Base-by-base conservation (phyloP, 2,329 filamentous ascomycete species). In the Fusarium mexicanum region DNA sequence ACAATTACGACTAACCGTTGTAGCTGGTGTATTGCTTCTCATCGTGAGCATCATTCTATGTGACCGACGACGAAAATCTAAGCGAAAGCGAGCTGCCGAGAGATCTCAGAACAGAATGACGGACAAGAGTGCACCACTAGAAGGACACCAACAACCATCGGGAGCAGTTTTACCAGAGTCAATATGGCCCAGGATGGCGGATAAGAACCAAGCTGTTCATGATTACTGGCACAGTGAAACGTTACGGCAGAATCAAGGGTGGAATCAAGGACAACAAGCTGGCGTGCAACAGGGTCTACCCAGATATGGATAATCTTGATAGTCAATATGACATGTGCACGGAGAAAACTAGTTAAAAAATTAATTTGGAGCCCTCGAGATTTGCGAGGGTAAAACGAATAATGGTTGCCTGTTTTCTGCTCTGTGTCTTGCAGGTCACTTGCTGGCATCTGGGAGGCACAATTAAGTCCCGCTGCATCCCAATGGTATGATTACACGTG, bases 151-250 rank as follows among this genome's bases (percentile, higher is more conserved):
- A 35, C 35, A 22, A 17, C 71, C 67, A 2, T 50, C 44, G 1
- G 51, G 53, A 13, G 60, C 55, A 17, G 26, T 31, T 16, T 46
- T 72, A 29, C 55, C 71, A 16, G 54, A 41, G 20, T 33, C 63
- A 22, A 64, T 72, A 68, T 72, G 72, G 72, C 67, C 72, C 0
- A 58, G 67, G 5, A 72, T 74, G 59, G 67, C 7, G 6, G 67
- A 74, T 3, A 74, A 72, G 18, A 69, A 72, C 7, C 72, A 74
- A 41, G 51, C 66, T 31, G 71, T 74, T 50, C 38, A 74, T 17
- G 72, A 74, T 24, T 74, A 74, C 22, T 74, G 72, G 72, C 72
- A 74, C 5, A 64, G 24, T 17, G 67, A 69, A 24, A 31, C 67
- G 22, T 53, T 60, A 31, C 63, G 53, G 22, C 65, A 68, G 37